Percentiles rank a stretch among this genome's conserved stretches.
Evolutionary conservation across 108 stramenopile genomes (phyloP).

Genomic region (Conticribra weissflogii): DNA sequence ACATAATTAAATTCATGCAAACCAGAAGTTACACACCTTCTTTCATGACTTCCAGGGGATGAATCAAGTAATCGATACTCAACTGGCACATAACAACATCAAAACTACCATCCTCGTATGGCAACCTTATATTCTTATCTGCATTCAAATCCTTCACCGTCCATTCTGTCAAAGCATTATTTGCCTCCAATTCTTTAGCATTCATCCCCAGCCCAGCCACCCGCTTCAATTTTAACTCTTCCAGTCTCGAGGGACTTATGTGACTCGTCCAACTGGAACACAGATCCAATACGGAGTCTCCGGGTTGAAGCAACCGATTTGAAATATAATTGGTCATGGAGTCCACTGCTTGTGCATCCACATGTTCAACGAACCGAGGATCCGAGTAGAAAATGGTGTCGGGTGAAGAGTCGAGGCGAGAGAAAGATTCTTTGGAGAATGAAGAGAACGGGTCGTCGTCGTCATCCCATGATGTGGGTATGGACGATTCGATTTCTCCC

Average conservation of each 20-base stretch:
- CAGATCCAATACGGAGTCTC: slow-evolving; percentile 74
- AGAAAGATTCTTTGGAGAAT: slow-evolving; percentile 39
- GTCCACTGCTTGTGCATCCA: slow-evolving; percentile 79
- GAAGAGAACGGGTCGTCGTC: slow-evolving; percentile 73
- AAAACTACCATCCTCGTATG: slow-evolving; percentile 80
- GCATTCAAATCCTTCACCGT: slow-evolving; percentile 78
- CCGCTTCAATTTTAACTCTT: slow-evolving; percentile 45
- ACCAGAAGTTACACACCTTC: slow-evolving; percentile 55
- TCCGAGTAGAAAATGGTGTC: slow-evolving; percentile 76
- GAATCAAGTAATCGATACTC: slow-evolving; percentile 90
- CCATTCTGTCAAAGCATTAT: slow-evolving; percentile 69
- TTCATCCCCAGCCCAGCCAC: slow-evolving; percentile 87
- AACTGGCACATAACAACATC: slow-evolving; percentile 91
- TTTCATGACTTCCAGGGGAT: slow-evolving; percentile 82
- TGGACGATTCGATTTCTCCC: slow-evolving; percentile 77
- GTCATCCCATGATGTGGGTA: slow-evolving; percentile 66
- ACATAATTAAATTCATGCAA: too few relatives aligned
- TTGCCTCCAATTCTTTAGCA: slow-evolving; percentile 73
- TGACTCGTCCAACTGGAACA: slow-evolving; percentile 92
- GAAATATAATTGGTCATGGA: slow-evolving; percentile 73
- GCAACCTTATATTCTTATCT: slow-evolving; percentile 67
- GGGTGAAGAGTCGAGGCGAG: slow-evolving; percentile 65
- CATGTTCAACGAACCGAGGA: slow-evolving; percentile 86
- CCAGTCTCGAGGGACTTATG: slow-evolving; percentile 31
- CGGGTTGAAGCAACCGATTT: slow-evolving; percentile 37